Base-by-base conservation (phyloP, 2,329 filamentous ascomycete genomes). In the Aspergillus unguis region DNA sequence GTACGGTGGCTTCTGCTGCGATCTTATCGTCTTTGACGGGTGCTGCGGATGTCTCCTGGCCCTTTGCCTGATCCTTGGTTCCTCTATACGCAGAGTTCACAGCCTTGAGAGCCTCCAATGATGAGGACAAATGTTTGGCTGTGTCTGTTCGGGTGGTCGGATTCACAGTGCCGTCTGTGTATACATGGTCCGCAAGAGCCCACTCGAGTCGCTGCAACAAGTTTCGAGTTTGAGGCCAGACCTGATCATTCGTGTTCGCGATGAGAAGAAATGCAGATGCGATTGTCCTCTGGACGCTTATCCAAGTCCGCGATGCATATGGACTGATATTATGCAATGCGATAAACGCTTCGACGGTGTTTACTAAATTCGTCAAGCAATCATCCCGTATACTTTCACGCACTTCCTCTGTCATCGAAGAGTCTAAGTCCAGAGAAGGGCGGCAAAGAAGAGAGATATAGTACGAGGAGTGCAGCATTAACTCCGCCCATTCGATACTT, bases 381-480 rank as follows among this genome's bases (percentile, higher is more conserved):
- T 77, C 75, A 52, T 77, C 75, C 38, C 76, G 75, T 56, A 83
- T 64, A 9, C 61, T 32, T 6, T 54, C 59, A 11, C 67, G 67
- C 31, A 62, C 64, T 5, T 65, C 51, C 61, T 73, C 56, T 70
- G 77, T 49, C 68, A 74, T 32, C 25, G 73, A 71, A 3, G 73
- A 71, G 23, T 68, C 58, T 5, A 63, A 62, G 36, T 70, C 67
- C 57, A 84, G 74, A 2, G 81, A 80, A 6, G 80, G 78, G 7
- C 81, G 77, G 58, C 80, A 83, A 6, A 84, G 71, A 58, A 84
- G 80, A 3, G 80, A 83, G 44, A 79, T 77, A 52, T 81, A 77
- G 65, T 84, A 84, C 5, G 79, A 82, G n/a, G 79, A 78, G 63
- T 84, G 81, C n/a, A 84, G 68, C 56, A 81, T 81, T 32, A 84